These are phyloP conservation scores for Exophiala oligosperma DNA, from an alignment of 2,329 filamentous ascomycete species.

Conservation along the genomic window DNA sequence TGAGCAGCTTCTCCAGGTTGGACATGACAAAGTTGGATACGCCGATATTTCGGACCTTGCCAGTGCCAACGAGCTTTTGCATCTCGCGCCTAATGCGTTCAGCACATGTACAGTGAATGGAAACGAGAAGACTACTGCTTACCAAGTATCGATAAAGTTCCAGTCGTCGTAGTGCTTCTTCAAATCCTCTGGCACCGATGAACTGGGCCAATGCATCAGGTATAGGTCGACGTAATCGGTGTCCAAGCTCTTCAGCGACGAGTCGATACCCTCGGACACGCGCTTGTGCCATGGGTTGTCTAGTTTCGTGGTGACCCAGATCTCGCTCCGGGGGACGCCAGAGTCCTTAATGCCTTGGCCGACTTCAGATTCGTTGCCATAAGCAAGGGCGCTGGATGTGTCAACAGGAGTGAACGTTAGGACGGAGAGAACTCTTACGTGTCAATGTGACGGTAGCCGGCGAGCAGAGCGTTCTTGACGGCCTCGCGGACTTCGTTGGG, in stretches of 20 bases:
- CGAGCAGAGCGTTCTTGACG: slow-evolving; percentile 66
- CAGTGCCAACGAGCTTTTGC: slow-evolving; percentile 47
- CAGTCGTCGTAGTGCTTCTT: slow-evolving; percentile 71
- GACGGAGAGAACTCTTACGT: slow-evolving; percentile 43
- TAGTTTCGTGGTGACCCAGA: slow-evolving; percentile 79
- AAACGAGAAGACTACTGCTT: slow-evolving; percentile 2
- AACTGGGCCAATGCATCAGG: slow-evolving; percentile 59
- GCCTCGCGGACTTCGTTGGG: slow-evolving; percentile 69
- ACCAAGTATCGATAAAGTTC: slow-evolving; percentile 79
- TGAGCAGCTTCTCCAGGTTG: slow-evolving; percentile 76
- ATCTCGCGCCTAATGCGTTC: slow-evolving; percentile 26
- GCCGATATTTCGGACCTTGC: slow-evolving; percentile 76
- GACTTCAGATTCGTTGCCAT: slow-evolving; percentile 73
- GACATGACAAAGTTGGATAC: slow-evolving; percentile 83
- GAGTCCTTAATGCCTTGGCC: slow-evolving; percentile 64
- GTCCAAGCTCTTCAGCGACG: slow-evolving; percentile 62
- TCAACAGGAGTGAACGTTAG: background rate
- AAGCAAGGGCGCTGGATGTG: slow-evolving; percentile 61
- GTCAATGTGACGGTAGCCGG: slow-evolving; percentile 75
- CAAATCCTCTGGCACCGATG: slow-evolving; percentile 30
- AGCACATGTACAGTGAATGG: background rate
- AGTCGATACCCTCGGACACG: slow-evolving; percentile 58
- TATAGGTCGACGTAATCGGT: slow-evolving; percentile 69
- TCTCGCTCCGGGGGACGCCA: slow-evolving; percentile 64
- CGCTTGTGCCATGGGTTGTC: slow-evolving; percentile 77